Base-by-base conservation (phyloP, 257 asterid genomes). In the Misopates orontium region DNA sequence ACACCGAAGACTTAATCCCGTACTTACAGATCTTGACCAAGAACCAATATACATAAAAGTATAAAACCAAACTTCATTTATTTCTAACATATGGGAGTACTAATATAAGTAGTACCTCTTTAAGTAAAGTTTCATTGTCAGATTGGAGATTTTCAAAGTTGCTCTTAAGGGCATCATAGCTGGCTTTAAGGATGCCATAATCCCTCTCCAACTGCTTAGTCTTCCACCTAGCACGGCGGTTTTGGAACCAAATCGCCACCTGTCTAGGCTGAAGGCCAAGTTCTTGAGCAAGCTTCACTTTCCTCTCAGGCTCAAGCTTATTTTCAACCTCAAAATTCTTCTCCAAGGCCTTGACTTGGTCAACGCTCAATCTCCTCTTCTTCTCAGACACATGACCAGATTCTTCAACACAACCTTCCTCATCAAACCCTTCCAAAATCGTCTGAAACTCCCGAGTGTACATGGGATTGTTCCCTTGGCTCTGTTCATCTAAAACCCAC, bases 231-330 rank as follows among this genome's bases (percentile, higher is more conserved):
- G 97, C 98, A 0, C 97, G 93, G 71, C 98, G 90, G 75, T 87
- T 89, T 62, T 91, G 98, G 76, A 91, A 91, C 98, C 98, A 91
- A 52, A 91, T 89, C 39, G 96, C 96, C 22, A 91, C 98, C 81
- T 91, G 98, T 18, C 98, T 68, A 18, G 98, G 98, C 83, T 91
- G 96, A 71, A 91, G n/a, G 0, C 96, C 95, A 5, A 91, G 87
- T 24, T 91, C 96, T 32, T 82, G 87, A 1, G 98, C 98, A 10
- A 91, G 83, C 65, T 87, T 89, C 5, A 84, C 87, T 71, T 91
- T 91, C 67, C 98, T 80, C 54, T 91, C 95, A 0, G 98, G 96
- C 28, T 91, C 96, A 13, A 91, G 95, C 73, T 91, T 91, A 71
- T 87, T 88, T 48, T 91, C 98, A 12, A 88, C 95, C 75, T 91